phyloP scores from a whole-genome alignment of 495 filamentous ascomycete species.

The Amphirosellinia nigrospora region DNA sequence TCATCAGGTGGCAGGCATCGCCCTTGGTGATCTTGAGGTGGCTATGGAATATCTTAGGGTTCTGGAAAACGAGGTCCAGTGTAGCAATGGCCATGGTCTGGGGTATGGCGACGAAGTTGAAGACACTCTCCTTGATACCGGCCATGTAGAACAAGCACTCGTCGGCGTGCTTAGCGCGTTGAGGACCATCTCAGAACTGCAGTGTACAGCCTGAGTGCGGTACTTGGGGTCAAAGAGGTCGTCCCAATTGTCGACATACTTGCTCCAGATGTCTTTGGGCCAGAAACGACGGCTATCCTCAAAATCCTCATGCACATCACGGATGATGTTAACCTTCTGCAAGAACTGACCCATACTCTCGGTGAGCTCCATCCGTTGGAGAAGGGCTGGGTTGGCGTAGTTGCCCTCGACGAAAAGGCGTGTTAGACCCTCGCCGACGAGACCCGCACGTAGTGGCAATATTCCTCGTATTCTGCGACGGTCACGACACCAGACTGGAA shows the following conservation, averaged over 20 bases:
- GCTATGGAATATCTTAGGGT: conserved; percentile 82
- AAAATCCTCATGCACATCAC: conserved; percentile 89
- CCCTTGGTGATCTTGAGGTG: conserved; percentile 98
- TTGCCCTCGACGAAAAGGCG: conserved; percentile 87
- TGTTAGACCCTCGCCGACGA: conserved; percentile 93
- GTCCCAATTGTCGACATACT: conserved; percentile 86
- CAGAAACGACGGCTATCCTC: conserved; percentile 89
- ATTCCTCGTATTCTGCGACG: conserved; percentile 86
- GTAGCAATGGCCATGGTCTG: conserved; percentile 98
- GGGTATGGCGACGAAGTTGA: conserved; percentile 99
- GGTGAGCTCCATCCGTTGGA: conserved; percentile 77
- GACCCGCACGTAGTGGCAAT: conserved; percentile 97
- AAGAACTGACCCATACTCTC: conserved; percentile 97
- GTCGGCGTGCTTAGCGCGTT: conserved; percentile 85
- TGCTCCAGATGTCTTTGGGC: conserved; percentile 95
- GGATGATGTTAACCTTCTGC: conserved; percentile 98
- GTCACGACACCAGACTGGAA: conserved; percentile 84
- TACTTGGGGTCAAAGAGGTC: conserved; percentile 87
- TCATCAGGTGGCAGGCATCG: conserved; percentile 89
- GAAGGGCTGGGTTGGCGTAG: conserved; percentile 83
- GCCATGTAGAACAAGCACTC: conserved; percentile 98
- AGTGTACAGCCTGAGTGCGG: conserved; percentile 79
- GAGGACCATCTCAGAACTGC: conserved; percentile 93
- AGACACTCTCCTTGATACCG: conserved; percentile 93
- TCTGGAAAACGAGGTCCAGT: conserved; percentile 88